Percentiles rank a stretch among this genome's conserved stretches.
These are phyloP conservation scores for Cladosporium sp. DNA, from an alignment of 2,329 filamentous ascomycete species.

Conservation along the genomic window DNA sequence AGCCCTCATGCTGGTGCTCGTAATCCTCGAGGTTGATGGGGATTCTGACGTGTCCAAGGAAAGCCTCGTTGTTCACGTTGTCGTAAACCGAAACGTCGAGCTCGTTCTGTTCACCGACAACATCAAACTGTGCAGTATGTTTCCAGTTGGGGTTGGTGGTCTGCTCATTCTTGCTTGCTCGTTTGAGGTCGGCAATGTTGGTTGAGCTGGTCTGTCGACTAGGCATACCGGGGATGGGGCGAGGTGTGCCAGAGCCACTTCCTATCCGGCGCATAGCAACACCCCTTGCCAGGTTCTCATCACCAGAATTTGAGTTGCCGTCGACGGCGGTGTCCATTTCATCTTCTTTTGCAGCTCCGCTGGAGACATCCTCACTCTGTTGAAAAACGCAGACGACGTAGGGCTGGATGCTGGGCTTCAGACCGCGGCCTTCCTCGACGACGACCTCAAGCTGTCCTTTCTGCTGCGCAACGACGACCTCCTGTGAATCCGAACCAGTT, in stretches of 20 bases:
- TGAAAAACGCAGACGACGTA: conserved; percentile 98
- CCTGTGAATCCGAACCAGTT: conserved; percentile 27
- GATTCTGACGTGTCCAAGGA: conserved; percentile 84
- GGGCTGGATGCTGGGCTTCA: conserved; percentile 77
- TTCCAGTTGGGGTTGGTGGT: conserved; percentile 90
- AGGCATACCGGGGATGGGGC: conserved; percentile 87
- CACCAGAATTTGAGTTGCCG: conserved; percentile 32
- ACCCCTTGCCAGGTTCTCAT: conserved; percentile 48
- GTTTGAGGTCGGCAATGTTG: conserved; percentile 60
- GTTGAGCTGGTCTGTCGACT: conserved; percentile 96
- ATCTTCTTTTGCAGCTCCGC: conserved; percentile 60
- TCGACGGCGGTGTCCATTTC: conserved; percentile 38
- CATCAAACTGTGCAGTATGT: conserved; percentile 90
- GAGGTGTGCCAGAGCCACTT: conserved; percentile 75
- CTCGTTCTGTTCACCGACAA: conserved; percentile 83
- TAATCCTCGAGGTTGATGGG: conserved; percentile 63
- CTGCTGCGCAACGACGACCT: conserved; percentile 59
- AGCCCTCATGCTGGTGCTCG: conserved; percentile 68
- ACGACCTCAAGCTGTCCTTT: conserved; percentile 88
- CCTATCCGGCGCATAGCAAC: conserved; percentile 52
- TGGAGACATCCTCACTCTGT: conserved; percentile 90
- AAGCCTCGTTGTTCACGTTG: conserved; percentile 74
- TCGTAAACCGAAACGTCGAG: conserved; percentile 95
- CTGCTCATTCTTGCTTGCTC: conserved; percentile 45
- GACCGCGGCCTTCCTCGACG: conserved; percentile 75